Conservation (phyloP, 345 rosid genomes). For the Rhizophora mangle region DNA sequence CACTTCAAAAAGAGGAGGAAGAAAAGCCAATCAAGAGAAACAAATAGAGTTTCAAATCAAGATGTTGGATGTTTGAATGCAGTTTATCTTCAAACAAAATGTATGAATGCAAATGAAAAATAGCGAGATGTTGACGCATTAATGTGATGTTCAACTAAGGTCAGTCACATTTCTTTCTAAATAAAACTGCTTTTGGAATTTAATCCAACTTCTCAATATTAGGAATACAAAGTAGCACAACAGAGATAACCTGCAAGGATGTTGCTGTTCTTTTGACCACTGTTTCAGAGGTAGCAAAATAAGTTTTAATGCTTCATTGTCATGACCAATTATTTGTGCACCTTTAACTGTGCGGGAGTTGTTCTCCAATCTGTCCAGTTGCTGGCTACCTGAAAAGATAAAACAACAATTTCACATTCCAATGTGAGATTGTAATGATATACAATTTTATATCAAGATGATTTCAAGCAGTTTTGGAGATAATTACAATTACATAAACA, state of each 20-base stretch:
- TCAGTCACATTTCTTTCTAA: too few species aligned
- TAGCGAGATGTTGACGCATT: too few species aligned
- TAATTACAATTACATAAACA: not conserved
- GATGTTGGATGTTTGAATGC: too few species aligned
- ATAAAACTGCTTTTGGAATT: too few species aligned
- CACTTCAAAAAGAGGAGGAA: too few species aligned
- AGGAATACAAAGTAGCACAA: too few species aligned
- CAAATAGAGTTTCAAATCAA: too few species aligned
- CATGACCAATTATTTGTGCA: conserved; percentile 71
- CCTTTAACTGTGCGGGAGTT: conserved; percentile 84
- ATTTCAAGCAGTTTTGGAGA: not conserved
- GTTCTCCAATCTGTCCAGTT: conserved; percentile 71
- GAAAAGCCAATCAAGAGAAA: too few species aligned
- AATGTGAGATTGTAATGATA: not conserved
- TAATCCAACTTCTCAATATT: too few species aligned
- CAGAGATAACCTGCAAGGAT: conserved; percentile 51
- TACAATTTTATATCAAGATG: not conserved
- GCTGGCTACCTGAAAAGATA: conserved; percentile 49
- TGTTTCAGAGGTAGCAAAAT: conserved; percentile 65
- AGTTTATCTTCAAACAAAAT: too few species aligned
- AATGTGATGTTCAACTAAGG: too few species aligned
- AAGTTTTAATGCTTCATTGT: conserved; percentile 59
- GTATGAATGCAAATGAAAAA: too few species aligned
- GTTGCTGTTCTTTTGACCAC: conserved; percentile 61
- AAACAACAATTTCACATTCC: conserved; percentile 5